Conservation (phyloP, 108 stramenopile genomes). For the Pseudonitzschia delicatissima region DNA sequence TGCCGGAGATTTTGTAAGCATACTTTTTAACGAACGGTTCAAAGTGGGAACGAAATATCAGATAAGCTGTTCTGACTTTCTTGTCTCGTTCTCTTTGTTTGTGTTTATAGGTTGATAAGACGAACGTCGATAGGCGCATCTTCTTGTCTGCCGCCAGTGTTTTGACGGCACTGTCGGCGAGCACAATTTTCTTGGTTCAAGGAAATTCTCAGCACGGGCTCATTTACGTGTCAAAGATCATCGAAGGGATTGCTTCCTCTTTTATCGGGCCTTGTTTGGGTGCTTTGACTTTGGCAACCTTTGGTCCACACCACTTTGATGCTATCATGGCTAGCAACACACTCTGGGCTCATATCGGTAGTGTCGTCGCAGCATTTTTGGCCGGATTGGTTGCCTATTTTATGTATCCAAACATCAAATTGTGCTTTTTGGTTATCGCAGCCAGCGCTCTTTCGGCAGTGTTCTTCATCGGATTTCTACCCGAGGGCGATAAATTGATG, state of each 20-base stretch:
- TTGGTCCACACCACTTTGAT: constrained; percentile 84
- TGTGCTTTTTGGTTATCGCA: constrained; percentile 83
- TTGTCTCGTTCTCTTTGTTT: too few relatives aligned
- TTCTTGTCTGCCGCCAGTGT: constrained; percentile 61
- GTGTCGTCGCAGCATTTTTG: constrained; percentile 64
- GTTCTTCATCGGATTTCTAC: constrained; percentile 59
- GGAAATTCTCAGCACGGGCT: constrained; percentile 72
- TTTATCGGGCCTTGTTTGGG: constrained; percentile 86
- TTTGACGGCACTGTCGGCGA: constrained; percentile 75
- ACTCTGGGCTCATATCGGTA: constrained; percentile 81
- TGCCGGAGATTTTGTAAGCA: constrained; percentile 66
- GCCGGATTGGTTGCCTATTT: constrained; percentile 66
- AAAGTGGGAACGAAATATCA: too few relatives aligned
- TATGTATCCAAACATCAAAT: constrained; percentile 77
- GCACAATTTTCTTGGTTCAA: constrained; percentile 75
- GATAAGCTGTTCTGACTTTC: too few relatives aligned
- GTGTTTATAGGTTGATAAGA: constrained; percentile 51
- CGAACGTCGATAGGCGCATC: constrained; percentile 65
- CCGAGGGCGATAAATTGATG: constrained; percentile 73
- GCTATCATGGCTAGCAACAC: constrained; percentile 79
- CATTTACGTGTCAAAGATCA: constrained; percentile 71
- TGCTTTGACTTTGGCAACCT: constrained; percentile 71
- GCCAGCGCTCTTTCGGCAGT: constrained; percentile 66
- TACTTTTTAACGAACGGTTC: too few relatives aligned
- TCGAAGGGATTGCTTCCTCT: constrained; percentile 76